These are phyloP conservation scores for Penicillium verrucosum DNA, from an alignment of 2,329 filamentous ascomycete species.

Conservation along the genomic window DNA sequence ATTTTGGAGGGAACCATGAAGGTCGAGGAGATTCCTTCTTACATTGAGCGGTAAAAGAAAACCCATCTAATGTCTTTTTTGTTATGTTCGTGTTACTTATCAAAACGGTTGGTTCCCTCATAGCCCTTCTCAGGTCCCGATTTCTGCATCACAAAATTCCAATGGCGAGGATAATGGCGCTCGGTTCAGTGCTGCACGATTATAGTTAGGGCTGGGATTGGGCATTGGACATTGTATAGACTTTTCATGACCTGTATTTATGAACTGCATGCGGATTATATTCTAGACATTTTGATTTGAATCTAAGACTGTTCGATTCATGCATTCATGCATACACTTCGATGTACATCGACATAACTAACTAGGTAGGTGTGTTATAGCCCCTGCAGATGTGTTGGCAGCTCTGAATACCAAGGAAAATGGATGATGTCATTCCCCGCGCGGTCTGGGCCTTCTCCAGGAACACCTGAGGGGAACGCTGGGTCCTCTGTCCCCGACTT, in stretches of 20 bases:
- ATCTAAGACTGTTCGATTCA: background rate
- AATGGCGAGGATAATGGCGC: slow-evolving; percentile 15
- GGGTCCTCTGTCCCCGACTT: slow-evolving; percentile 1
- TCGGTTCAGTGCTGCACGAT: slow-evolving; percentile 19
- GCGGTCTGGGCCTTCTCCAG: slow-evolving; percentile 11
- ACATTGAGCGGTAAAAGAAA: slow-evolving; percentile 53
- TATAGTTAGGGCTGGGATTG: slow-evolving; percentile 14
- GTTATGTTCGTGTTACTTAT: slow-evolving; percentile 20
- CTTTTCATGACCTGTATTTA: slow-evolving; percentile 24
- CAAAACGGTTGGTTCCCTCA: slow-evolving; percentile 12
- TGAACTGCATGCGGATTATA: slow-evolving; percentile 3
- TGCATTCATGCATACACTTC: background rate
- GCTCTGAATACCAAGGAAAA: slow-evolving; percentile 3
- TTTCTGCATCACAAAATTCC: slow-evolving; percentile 12
- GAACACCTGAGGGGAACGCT: slow-evolving; percentile 11
- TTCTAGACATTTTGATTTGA: background rate
- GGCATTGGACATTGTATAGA: slow-evolving; percentile 15
- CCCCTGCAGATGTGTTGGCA: background rate
- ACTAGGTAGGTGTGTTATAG: background rate
- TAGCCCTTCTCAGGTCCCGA: slow-evolving; percentile 20
- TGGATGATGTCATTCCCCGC: slow-evolving; percentile 11
- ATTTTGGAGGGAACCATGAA: slow-evolving; percentile 74
- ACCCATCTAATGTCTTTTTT: slow-evolving; percentile 5
- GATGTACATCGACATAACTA: background rate
- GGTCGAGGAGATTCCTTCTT: slow-evolving; percentile 74